Evolutionary conservation across 495 filamentous ascomycete genomes (phyloP).

Genomic region (Neurospora sp.): DNA sequence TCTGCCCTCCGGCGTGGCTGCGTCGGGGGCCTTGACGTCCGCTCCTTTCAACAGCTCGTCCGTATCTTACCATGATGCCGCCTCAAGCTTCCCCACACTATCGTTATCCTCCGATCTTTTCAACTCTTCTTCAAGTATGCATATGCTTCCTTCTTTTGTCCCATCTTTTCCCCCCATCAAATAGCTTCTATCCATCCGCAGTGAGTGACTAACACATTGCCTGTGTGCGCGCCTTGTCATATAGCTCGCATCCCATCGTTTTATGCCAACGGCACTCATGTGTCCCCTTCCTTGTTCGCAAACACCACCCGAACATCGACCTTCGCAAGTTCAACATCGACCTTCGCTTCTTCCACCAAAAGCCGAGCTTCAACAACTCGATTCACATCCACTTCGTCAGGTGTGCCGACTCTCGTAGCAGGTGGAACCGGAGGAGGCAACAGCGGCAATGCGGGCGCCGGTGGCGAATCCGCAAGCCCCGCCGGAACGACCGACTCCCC

Average conservation of each 20-base stretch:
- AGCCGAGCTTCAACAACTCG: constrained; percentile 7
- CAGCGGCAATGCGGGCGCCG: background rate
- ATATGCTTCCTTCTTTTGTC: background rate
- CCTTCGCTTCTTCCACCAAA: constrained; percentile 11
- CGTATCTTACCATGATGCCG: background rate
- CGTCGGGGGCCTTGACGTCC: constrained; percentile 31
- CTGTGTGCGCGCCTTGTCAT: background rate
- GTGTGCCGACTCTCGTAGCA: background rate
- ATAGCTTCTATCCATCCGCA: background rate
- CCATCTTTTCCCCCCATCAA: background rate
- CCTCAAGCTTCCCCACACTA: constrained; percentile 29
- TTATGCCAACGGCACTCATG: constrained; percentile 29
- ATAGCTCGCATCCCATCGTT: constrained; percentile 25
- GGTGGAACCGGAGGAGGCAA: constrained; percentile 4
- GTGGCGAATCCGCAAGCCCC: background rate
- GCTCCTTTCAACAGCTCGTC: constrained; percentile 36
- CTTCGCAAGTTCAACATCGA: constrained; percentile 13
- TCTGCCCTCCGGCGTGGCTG: constrained; percentile 3
- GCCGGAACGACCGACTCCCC: background rate
- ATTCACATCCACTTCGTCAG: constrained; percentile 7
- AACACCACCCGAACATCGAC: constrained; percentile 22
- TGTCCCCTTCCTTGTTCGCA: constrained; percentile 17
- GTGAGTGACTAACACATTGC: constrained; percentile 5
- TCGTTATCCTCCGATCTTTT: constrained; percentile 15
- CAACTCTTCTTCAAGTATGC: constrained; percentile 36